Evolutionary conservation across 2,329 filamentous ascomycete genomes (phyloP).

Genomic region (Fusarium decemcellulare): DNA sequence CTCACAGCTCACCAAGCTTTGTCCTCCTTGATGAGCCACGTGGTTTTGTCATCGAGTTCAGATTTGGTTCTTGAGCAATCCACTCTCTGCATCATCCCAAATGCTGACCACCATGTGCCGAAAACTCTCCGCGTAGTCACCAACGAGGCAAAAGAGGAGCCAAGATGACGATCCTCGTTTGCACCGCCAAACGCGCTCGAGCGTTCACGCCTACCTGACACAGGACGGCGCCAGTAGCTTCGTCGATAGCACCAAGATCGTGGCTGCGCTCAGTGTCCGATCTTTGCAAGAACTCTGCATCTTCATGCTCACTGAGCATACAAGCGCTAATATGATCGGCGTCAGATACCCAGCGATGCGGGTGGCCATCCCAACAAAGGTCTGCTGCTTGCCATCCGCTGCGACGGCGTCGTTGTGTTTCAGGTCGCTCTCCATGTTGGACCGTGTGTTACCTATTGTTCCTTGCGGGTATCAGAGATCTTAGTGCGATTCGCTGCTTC

Average conservation of each 20-base stretch:
- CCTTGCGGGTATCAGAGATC: constrained; percentile 31
- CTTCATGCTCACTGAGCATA: constrained; percentile 8
- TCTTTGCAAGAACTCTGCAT: constrained; percentile 8
- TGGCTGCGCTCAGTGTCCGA: constrained; percentile 18
- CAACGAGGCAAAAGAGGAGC: background rate
- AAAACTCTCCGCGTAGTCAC: background rate
- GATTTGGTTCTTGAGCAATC: background rate
- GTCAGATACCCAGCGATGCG: constrained; percentile 17
- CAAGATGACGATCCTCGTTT: background rate
- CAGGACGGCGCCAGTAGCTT: background rate
- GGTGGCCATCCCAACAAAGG: constrained; percentile 24
- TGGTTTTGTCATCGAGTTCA: background rate
- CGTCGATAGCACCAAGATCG: constrained; percentile 1
- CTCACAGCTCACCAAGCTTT: background rate
- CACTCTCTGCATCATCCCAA: background rate
- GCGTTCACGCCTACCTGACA: constrained; percentile 26
- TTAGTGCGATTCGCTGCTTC: constrained; percentile 31
- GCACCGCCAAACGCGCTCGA: background rate
- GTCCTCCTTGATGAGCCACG: constrained; percentile 2
- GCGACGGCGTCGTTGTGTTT: constrained; percentile 42
- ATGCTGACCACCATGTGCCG: background rate
- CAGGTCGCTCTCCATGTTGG: constrained; percentile 43
- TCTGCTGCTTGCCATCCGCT: constrained; percentile 32
- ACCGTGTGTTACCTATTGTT: constrained; percentile 37
- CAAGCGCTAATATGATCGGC: constrained; percentile 4